Percentiles rank a stretch among this genome's conserved stretches.
Conservation (phyloP, 352 stramenopile genomes). For the Discostella stelligera region DNA sequence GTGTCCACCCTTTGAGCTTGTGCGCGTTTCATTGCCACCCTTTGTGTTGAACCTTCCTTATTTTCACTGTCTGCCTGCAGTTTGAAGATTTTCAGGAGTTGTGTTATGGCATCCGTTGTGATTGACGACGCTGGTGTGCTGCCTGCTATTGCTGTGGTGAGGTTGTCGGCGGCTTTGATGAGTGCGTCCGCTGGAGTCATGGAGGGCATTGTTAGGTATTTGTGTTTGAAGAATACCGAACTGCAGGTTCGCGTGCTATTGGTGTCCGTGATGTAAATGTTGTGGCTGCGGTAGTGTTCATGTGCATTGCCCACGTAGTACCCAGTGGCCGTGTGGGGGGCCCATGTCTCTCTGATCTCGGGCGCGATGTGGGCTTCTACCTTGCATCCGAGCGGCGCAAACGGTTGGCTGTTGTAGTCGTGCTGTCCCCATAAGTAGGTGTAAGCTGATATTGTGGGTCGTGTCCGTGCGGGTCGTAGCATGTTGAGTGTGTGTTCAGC, state of each 20-base stretch:
- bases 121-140: neutral
- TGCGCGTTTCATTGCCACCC: neutral
- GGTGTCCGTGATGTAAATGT: slow-evolving; percentile 11
- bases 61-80: neutral
- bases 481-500: slow-evolving; percentile 39
- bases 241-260: too few relatives aligned
- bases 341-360: slow-evolving; percentile 23
- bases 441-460: slow-evolving; percentile 45
- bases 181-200: neutral
- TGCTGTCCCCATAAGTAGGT: slow-evolving; percentile 27
- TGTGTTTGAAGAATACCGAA: neutral
- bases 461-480: slow-evolving; percentile 25
- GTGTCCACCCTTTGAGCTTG: slow-evolving; percentile 5
- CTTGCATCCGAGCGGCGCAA: slow-evolving; percentile 45
- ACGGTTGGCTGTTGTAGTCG: slow-evolving; percentile 42
- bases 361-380: slow-evolving; percentile 46
- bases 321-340: slow-evolving; percentile 32
- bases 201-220: slow-evolving; percentile 1
- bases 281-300: slow-evolving; percentile 52
- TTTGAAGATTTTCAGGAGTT: slow-evolving; percentile 5
- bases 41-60: neutral
- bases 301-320: slow-evolving; percentile 52
- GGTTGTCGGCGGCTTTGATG: neutral
- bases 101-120: neutral
- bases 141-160: neutral